A percentile compares a stretch with the other conserved stretches of the same genome.
Evolutionary conservation across 345 rosid species (phyloP).

Genomic region (Kandelia obovata): DNA sequence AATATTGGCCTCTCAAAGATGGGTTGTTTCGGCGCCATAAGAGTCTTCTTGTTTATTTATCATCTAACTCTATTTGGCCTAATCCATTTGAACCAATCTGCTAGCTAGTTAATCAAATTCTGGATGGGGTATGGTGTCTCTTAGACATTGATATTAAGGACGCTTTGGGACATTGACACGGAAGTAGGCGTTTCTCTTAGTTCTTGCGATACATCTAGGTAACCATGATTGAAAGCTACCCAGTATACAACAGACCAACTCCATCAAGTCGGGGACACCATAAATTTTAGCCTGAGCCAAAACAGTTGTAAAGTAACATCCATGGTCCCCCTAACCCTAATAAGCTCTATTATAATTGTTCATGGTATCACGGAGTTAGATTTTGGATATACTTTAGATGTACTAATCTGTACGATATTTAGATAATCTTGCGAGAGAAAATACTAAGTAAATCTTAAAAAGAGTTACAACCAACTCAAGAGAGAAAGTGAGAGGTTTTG

Average conservation of each 20-base stretch:
- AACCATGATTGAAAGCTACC: too few species aligned
- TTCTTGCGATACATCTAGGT: too few species aligned
- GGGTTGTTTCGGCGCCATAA: background rate
- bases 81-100: constrained; percentile 2
- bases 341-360: constrained; percentile 14
- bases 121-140: constrained; percentile 22
- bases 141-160: constrained; percentile 25
- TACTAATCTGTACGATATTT: too few species aligned
- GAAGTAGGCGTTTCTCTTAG: constrained; percentile 4
- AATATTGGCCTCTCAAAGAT: too few species aligned
- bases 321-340: constrained; percentile 7
- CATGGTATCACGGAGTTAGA: too few species aligned
- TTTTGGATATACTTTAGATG: too few species aligned
- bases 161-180: constrained; percentile 19
- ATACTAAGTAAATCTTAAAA: too few species aligned
- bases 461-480: too few species aligned
- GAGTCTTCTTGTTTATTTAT: background rate
- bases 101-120: background rate
- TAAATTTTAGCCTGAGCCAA: background rate
- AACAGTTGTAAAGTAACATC: constrained; percentile 13
- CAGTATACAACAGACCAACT: background rate
- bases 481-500: too few species aligned
- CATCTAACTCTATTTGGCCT: background rate
- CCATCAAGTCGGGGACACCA: constrained; percentile 9
- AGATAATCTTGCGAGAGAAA: too few species aligned